Evolutionary conservation across 768 basidiomycete species (phyloP).

Genomic region (Boletus barrowsii): DNA sequence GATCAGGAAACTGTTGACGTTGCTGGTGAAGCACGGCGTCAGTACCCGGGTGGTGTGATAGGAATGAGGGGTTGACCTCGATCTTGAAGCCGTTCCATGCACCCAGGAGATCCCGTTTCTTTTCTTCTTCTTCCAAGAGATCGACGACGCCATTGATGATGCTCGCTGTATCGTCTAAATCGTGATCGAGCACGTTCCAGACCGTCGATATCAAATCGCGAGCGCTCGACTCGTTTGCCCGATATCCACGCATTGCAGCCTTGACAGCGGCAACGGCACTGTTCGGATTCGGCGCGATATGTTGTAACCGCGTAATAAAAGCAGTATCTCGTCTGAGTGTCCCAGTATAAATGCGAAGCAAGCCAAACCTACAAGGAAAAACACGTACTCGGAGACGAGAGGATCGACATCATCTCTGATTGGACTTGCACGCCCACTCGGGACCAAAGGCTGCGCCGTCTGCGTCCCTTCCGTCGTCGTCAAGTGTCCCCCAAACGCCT

Average conservation of each 20-base stretch:
- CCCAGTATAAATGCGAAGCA: neutral
- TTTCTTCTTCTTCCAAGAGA: slow-evolving; percentile 78
- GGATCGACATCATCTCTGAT: slow-evolving; percentile 49
- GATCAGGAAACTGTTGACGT: slow-evolving; percentile 82
- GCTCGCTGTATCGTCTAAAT: slow-evolving; percentile 71
- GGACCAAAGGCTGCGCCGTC: slow-evolving; percentile 13
- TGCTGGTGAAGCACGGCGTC: slow-evolving; percentile 45
- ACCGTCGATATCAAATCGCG: slow-evolving; percentile 84
- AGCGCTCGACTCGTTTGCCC: slow-evolving; percentile 71
- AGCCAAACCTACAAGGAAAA: neutral
- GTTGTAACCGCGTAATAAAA: slow-evolving; percentile 62
- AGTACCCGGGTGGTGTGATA: neutral
- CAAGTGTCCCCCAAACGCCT: slow-evolving; percentile 59
- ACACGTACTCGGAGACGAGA: slow-evolving; percentile 49
- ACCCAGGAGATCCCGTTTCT: slow-evolving; percentile 67
- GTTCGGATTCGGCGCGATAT: slow-evolving; percentile 53
- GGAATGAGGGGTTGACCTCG: slow-evolving; percentile 54
- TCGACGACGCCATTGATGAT: slow-evolving; percentile 74
- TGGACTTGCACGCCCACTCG: slow-evolving; percentile 32
- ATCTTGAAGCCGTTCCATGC: slow-evolving; percentile 85
- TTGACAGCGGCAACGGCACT: slow-evolving; percentile 61
- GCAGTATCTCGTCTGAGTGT: slow-evolving; percentile 59
- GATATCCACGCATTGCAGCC: slow-evolving; percentile 77
- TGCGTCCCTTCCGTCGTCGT: slow-evolving; percentile 37
- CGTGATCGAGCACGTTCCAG: slow-evolving; percentile 71